Conservation (phyloP, 2,329 filamentous ascomycete species). For the Colletotrichum orchidophilum region DNA sequence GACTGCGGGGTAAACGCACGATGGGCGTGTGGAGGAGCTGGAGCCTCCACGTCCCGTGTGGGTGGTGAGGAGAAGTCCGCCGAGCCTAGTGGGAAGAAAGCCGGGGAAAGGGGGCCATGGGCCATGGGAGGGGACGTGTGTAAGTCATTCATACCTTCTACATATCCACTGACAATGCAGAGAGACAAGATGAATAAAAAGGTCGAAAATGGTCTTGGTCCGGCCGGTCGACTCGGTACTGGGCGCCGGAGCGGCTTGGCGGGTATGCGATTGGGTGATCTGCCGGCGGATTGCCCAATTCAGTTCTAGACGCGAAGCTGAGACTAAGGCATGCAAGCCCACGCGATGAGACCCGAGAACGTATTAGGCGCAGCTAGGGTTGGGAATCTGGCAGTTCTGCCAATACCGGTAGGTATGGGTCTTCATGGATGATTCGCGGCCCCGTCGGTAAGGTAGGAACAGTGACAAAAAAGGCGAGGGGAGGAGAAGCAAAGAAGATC, state of each 20-base stretch:
- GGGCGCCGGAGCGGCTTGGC: constrained; percentile 29
- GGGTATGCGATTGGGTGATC: constrained; percentile 22
- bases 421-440: neutral
- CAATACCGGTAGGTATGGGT: neutral
- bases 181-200: neutral
- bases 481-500: neutral
- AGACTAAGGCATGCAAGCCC: constrained; percentile 23
- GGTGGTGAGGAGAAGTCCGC: constrained; percentile 13
- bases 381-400: neutral
- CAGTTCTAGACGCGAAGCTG: constrained; percentile 31
- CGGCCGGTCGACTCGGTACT: constrained; percentile 26
- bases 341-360: constrained; percentile 23
- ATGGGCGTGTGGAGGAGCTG: constrained; percentile 7
- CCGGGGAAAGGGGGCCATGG: constrained; percentile 21
- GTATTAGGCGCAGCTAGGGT: neutral
- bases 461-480: neutral
- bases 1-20: constrained; percentile 27
- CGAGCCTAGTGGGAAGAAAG: constrained; percentile 3
- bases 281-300: constrained; percentile 30
- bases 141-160: neutral
- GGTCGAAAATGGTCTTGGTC: neutral
- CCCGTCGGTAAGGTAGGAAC: neutral
- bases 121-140: neutral
- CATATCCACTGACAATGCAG: neutral
- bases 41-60: neutral